Percentiles rank a stretch among this genome's conserved stretches.
Conservation (phyloP, 805 yeast genomes). For the Spathaspora sp. region DNA sequence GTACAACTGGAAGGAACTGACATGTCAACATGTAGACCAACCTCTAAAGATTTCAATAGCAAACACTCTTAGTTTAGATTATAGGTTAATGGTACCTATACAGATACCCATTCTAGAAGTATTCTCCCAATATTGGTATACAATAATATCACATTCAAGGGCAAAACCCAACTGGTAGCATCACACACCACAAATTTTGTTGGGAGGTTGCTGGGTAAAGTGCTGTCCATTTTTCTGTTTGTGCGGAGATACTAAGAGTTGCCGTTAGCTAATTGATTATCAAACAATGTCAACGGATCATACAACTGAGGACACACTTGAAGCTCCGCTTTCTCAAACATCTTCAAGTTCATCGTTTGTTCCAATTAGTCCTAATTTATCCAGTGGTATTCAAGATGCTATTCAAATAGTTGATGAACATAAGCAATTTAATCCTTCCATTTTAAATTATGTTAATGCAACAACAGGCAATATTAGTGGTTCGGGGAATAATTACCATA, state of each 20-base stretch:
- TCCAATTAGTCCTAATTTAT: conserved; percentile 25
- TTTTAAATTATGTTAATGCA: conserved; percentile 31
- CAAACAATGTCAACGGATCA: neutral
- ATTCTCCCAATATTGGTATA: no score
- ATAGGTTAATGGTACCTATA: no score
- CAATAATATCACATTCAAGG: no score
- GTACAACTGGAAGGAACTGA: no score
- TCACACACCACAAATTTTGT: neutral
- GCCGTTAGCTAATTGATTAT: no score
- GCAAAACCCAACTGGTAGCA: neutral
- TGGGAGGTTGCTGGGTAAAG: neutral
- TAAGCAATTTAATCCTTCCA: conserved; percentile 45
- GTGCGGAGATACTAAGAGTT: no score
- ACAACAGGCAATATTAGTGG: conserved; percentile 24
- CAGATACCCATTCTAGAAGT: no score
- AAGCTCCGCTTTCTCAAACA: conserved; percentile 7
- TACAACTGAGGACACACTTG: neutral
- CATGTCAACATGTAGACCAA: no score
- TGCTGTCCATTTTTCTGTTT: neutral
- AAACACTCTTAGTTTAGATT: no score
- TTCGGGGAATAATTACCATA: conserved; percentile 74
- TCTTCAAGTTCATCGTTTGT: conserved; percentile 38
- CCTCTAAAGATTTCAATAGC: no score
- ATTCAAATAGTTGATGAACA: conserved; percentile 62
- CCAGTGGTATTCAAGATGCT: conserved; percentile 27